Evolutionary conservation across 2,329 filamentous ascomycete species (phyloP), one percentile per base, ranked within the genome.

Genomic region (Fragosphaeria purpurea): DNA sequence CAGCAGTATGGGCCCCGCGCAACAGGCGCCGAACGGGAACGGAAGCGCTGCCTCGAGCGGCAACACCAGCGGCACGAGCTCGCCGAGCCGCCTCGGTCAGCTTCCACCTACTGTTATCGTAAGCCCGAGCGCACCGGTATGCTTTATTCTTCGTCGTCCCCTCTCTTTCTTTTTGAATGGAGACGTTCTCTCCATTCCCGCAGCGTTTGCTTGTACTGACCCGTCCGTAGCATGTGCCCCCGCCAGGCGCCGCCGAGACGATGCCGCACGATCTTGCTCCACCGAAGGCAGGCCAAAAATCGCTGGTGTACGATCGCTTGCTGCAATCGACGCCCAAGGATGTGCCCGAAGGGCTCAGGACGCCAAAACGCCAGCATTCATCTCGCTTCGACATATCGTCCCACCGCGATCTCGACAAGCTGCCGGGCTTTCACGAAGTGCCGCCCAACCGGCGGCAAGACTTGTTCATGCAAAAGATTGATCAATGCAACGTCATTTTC

Each of bases 401-500:
- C 56, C 90, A 97, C 66, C 82, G 93, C 62, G 93, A 98, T 67
- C 76, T 98, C 47, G 93, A 98, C 68, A 98, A 98, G 71, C 76
- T 98, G 31, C 91, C 93, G 1, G 93, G 93, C 38, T 98, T 98
- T 69, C 93, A 98, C 63, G 93, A 98, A 69, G 93, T 97, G 32
- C 86, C 91, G 9, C 93, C 93, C 12, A 95, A 95, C 65, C 83
- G 91, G 56, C 82, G 93, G 55, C 90, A 96, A 70, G 91, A 97
- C 60, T 79, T 98, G 13, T 98, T 98, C 70, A 96, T 98, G 90
- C 90, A 97, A 65, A 98, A 98, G 76, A 93, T 98, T 60, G 93
- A 97, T 62, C 93, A 98, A 67, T 98, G 93, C 75, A 98, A 98
- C 65, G 94, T 98, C 73, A 98, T 98, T 62, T 98, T 98, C 65